These are phyloP conservation scores for Cymodocea nodosa DNA, from an alignment of 116 monocot genomes.

Conservation along the genomic window DNA sequence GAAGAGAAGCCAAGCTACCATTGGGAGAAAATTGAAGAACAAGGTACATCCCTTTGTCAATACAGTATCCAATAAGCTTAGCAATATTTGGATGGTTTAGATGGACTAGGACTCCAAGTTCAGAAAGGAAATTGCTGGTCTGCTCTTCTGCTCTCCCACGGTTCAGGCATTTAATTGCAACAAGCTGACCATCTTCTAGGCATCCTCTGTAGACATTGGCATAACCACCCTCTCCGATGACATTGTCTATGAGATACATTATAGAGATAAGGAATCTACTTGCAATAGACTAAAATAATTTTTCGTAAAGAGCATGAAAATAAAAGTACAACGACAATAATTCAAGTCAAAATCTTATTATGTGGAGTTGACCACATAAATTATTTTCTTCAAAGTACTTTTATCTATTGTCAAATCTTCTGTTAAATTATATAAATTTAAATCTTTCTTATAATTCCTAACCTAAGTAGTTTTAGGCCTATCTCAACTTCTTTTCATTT, in stretches of 20 bases:
- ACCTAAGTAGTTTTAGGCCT: no score
- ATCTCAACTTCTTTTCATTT: no score
- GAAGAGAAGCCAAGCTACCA: slow-evolving; percentile 60
- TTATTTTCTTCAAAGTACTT: no score
- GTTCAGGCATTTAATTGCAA: slow-evolving; percentile 71
- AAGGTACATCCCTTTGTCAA: slow-evolving; percentile 72
- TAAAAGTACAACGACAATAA: no score
- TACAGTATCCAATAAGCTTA: slow-evolving; percentile 56
- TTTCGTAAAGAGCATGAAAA: no score
- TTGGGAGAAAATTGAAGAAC: slow-evolving; percentile 65
- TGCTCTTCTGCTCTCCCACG: slow-evolving; percentile 23
- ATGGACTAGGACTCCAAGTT: slow-evolving; percentile 69
- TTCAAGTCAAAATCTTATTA: no score
- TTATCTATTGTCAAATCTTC: no score
- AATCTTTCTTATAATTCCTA: no score
- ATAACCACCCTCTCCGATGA: slow-evolving; percentile 70
- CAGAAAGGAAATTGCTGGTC: slow-evolving; percentile 56
- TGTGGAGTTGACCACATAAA: no score
- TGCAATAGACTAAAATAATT: no score
- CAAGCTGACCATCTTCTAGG: slow-evolving; percentile 35
- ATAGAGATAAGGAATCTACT: background rate
- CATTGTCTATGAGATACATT: slow-evolving; percentile 30
- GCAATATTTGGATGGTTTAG: slow-evolving; percentile 64
- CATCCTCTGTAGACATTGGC: slow-evolving; percentile 74
- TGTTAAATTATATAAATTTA: no score